phyloP scores from a whole-genome alignment of 1,139 yeast species.

The Magnusiomyces suaveolens region DNA sequence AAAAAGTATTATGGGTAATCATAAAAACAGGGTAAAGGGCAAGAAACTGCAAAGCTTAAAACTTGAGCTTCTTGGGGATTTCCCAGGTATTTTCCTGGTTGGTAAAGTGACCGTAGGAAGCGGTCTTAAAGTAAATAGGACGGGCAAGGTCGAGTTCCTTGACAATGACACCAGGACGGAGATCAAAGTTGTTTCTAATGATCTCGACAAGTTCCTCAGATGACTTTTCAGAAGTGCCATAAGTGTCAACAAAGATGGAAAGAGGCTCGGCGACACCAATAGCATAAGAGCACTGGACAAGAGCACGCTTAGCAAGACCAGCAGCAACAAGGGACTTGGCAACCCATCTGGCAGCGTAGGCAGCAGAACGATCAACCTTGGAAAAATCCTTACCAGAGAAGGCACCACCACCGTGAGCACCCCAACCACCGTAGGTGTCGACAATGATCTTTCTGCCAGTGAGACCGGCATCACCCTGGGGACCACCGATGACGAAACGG shows the following conservation, averaged over 20 bases:
- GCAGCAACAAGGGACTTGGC: constrained; percentile 95
- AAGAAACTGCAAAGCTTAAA: constrained; percentile 35
- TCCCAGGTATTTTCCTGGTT: constrained; percentile 99
- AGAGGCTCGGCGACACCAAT: constrained; percentile 99
- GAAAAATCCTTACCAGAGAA: constrained; percentile 99
- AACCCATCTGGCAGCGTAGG: constrained; percentile 99
- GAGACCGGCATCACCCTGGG: constrained; percentile 99
- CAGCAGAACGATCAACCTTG: constrained; percentile 99
- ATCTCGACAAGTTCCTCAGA: constrained; percentile 85
- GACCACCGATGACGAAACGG: constrained; percentile 99
- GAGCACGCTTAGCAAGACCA: constrained; percentile 91
- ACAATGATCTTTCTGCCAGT: constrained; percentile 99
- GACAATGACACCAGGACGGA: constrained; percentile 99
- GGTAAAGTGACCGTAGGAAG: constrained; percentile 98
- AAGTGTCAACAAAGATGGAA: constrained; percentile 92
- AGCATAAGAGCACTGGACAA: constrained; percentile 97
- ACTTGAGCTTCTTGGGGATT: constrained; percentile 81
- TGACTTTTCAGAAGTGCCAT: constrained; percentile 88
- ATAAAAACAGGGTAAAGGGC: neutral
- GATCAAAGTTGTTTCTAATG: constrained; percentile 88
- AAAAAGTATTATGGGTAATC: constrained; percentile 1
- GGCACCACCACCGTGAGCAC: constrained; percentile 99
- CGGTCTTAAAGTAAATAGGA: constrained; percentile 98
- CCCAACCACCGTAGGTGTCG: constrained; percentile 99
- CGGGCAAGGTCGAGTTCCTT: constrained; percentile 93